A percentile compares a stretch with the other conserved stretches of the same genome.
Conservation (phyloP, 2,329 filamentous ascomycete species). For the Aschersonia sp. region DNA sequence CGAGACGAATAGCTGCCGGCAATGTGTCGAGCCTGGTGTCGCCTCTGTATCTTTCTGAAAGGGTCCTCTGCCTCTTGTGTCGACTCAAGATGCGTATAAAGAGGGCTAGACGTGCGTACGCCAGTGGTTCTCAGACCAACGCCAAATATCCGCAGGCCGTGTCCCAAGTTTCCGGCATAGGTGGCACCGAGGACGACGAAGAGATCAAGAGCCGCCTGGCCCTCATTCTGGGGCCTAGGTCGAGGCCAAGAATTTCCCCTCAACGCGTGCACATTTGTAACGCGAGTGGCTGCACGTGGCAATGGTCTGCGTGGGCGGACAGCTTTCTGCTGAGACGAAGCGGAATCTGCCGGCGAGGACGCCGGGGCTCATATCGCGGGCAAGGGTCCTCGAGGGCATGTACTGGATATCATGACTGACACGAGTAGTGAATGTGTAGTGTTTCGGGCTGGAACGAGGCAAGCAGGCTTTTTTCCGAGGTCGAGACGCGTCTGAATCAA, state of each 20-base stretch:
- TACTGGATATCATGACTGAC: background rate
- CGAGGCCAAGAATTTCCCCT: slow-evolving; percentile 29
- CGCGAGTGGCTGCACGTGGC: slow-evolving; percentile 23
- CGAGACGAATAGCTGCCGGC: slow-evolving; percentile 64
- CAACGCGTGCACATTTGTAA: slow-evolving; percentile 30
- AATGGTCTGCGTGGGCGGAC: slow-evolving; percentile 31
- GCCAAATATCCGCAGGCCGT: slow-evolving; percentile 41
- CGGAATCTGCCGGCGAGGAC: slow-evolving; percentile 71
- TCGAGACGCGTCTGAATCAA: too few species aligned
- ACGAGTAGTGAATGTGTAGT: background rate
- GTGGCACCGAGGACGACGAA: slow-evolving; percentile 26
- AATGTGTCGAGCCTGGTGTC: slow-evolving; percentile 55
- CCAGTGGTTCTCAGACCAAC: slow-evolving; percentile 48
- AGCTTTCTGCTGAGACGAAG: slow-evolving; percentile 26
- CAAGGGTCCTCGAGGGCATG: slow-evolving; percentile 6
- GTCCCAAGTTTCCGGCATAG: slow-evolving; percentile 36
- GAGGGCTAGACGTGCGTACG: background rate
- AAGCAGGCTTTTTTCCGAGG: too few species aligned
- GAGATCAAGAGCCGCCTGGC: slow-evolving; percentile 19
- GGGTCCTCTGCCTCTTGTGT: slow-evolving; percentile 2
- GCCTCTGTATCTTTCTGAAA: slow-evolving; percentile 38
- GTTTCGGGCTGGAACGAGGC: background rate
- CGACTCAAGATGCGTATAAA: background rate
- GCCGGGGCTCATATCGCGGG: slow-evolving; percentile 48
- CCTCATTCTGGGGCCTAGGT: slow-evolving; percentile 25